Percentiles rank a stretch among this genome's conserved stretches.
Conservation (phyloP, 1,284 basidiomycete species). For the Malassezia japonica region DNA sequence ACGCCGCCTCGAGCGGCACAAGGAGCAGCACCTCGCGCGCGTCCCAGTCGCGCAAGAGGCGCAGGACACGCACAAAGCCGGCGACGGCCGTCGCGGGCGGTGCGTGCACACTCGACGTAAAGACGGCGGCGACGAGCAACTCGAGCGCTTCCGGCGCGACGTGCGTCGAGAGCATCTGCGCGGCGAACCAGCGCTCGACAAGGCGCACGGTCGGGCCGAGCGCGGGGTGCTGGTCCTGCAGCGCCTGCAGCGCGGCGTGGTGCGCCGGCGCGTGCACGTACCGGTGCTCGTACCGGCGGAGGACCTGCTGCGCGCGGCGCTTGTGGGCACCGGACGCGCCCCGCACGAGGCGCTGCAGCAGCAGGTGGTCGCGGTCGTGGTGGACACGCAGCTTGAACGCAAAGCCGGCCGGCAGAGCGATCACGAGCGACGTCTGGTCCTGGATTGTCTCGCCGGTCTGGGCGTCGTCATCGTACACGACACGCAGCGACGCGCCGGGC, state of each 20-base stretch:
- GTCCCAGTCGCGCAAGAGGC: conserved; percentile 67
- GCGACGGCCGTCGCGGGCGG: conserved; percentile 53
- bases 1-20: conserved; percentile 50
- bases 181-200: conserved; percentile 81
- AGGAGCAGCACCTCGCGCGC: conserved; percentile 57
- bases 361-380: conserved; percentile 72
- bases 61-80: conserved; percentile 70
- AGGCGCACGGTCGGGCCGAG: conserved; percentile 76
- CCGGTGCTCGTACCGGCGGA: conserved; percentile 59
- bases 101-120: conserved; percentile 48
- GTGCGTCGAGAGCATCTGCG: conserved; percentile 69
- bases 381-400: conserved; percentile 74
- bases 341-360: conserved; percentile 62
- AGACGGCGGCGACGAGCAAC: conserved; percentile 63
- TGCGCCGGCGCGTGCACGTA: conserved; percentile 74
- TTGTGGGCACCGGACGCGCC: conserved; percentile 45
- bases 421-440: conserved; percentile 66
- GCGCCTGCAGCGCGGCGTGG: conserved; percentile 68
- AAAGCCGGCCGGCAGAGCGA: conserved; percentile 73
- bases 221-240: conserved; percentile 69
- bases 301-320: conserved; percentile 58
- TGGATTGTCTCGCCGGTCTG: conserved; percentile 51
- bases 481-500: conserved; percentile 8
- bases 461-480: conserved; percentile 51
- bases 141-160: conserved; percentile 74